Evolutionary conservation across 2,329 filamentous ascomycete genomes (phyloP).

Genomic region (Biscogniauxia sp.): DNA sequence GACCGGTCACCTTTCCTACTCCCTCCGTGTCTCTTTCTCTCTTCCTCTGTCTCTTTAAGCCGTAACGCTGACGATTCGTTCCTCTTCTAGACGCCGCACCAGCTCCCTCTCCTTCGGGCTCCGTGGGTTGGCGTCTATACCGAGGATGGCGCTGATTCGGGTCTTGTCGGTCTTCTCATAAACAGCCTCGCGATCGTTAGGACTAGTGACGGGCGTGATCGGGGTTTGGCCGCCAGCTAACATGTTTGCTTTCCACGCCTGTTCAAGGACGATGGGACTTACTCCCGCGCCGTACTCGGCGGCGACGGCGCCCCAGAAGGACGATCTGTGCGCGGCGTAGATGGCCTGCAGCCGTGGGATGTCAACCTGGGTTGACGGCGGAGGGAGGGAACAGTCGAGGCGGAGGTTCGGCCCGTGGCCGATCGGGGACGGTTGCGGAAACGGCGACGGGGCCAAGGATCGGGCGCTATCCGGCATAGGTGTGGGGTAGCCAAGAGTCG

Average conservation of each 20-base stretch:
- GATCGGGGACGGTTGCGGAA: constrained; percentile 39
- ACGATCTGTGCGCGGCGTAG: constrained; percentile 66
- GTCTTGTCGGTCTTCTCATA: constrained; percentile 51
- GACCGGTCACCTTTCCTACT: no score
- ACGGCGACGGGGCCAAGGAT: constrained; percentile 45
- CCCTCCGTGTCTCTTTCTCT: neutral
- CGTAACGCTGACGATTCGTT: constrained; percentile 35
- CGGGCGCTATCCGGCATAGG: constrained; percentile 40
- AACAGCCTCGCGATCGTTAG: constrained; percentile 46
- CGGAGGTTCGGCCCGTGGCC: constrained; percentile 47
- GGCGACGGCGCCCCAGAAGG: constrained; percentile 73
- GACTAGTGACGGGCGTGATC: constrained; percentile 53
- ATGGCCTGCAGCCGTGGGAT: constrained; percentile 65
- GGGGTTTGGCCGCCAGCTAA: constrained; percentile 42
- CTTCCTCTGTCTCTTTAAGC: constrained; percentile 7
- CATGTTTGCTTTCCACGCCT: constrained; percentile 60
- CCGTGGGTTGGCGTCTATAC: constrained; percentile 56
- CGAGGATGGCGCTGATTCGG: constrained; percentile 61
- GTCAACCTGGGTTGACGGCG: constrained; percentile 51
- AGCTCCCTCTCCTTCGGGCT: constrained; percentile 57
- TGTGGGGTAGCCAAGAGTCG: constrained; percentile 40
- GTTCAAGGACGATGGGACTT: constrained; percentile 63
- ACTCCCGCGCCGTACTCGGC: constrained; percentile 66
- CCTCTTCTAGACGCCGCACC: constrained; percentile 55
- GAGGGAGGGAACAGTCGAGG: constrained; percentile 56